Evolutionary conservation across 768 basidiomycete species (phyloP).

Genomic region (Lentinus brumalis): DNA sequence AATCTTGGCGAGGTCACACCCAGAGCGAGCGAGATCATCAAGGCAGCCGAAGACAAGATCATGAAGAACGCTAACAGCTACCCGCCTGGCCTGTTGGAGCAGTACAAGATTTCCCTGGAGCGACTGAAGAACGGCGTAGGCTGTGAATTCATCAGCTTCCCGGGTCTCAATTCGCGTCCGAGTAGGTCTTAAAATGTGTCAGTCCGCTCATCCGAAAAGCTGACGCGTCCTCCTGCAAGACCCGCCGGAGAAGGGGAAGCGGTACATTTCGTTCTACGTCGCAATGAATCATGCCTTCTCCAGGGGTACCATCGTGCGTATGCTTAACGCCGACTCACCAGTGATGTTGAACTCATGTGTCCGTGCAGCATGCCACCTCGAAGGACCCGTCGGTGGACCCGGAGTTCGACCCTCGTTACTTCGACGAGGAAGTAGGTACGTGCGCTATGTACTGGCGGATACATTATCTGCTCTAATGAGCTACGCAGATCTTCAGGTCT

Average conservation of each 20-base stretch:
- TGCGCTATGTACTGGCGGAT: background rate
- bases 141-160: conserved; percentile 37
- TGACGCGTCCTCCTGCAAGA: conserved; percentile 22
- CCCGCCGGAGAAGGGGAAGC: conserved; percentile 40
- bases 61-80: conserved; percentile 24
- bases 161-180: conserved; percentile 25
- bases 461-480: background rate
- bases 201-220: background rate
- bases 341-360: background rate
- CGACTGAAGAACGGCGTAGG: conserved; percentile 30
- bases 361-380: conserved; percentile 33
- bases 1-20: conserved; percentile 26
- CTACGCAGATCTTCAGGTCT: conserved; percentile 30
- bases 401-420: conserved; percentile 35
- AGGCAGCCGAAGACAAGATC: conserved; percentile 28
- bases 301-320: conserved; percentile 49
- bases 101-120: conserved; percentile 41
- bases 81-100: conserved; percentile 40
- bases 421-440: conserved; percentile 34
- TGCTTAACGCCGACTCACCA: background rate
- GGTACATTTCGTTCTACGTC: conserved; percentile 41
- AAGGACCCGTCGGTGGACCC: conserved; percentile 31
- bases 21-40: conserved; percentile 25
- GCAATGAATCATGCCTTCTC: conserved; percentile 48
- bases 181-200: conserved; percentile 22